Evolutionary conservation across 345 rosid genomes (phyloP), one percentile per base, ranked within the genome.

Genomic region (Eucalyptus paniculata): DNA sequence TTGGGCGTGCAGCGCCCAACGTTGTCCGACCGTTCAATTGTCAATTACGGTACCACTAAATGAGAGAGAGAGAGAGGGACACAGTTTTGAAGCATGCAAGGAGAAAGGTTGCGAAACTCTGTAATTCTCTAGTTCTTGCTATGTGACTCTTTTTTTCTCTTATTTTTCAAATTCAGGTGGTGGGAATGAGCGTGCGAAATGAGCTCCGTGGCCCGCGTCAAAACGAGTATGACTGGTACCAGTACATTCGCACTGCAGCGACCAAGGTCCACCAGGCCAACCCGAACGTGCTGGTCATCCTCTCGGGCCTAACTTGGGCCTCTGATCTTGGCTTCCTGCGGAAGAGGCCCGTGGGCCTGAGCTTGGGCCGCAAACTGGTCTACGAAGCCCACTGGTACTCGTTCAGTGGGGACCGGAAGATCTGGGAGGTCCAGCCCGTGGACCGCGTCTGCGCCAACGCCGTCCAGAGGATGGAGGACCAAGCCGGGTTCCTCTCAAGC

Each of bases 121-220:
- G 10, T 14, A 32, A n/a, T 65, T 65, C 77, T 16, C 77, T n/a
- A 65, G 5, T 18, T n/a, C 40, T 65, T 65, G 77, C 77, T 16
- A 32, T 7, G 77, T 4, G 77, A 62, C 34, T n/a, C 9, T 16
- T 11, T 34, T 77, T 40, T 40, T 0, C 85, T 77, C 16, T 21
- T 21, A 11, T 77, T 37, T 77, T 40, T 6, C 16, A 40, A 37
- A 21, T 21, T 77, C 23, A 77, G 85, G 94, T 92, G 21, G 89
- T 94, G 42, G 94, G 91, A 47, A 87, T 93, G 89, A 92, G 94
- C 91, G 47, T 92, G 88, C 90, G 94, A 87, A 94, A 94, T 47
- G 95, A 94, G 72, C 94, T 92, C 44, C 94, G 93, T 19, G 94
- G 94, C n/a, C 87, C 92, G 16, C 87, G 80, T 28, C 93, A 93